A percentile compares a stretch with the other conserved stretches of the same genome.
phyloP scores from a whole-genome alignment of 306 rosid species.

The Prunus mongolica region DNA sequence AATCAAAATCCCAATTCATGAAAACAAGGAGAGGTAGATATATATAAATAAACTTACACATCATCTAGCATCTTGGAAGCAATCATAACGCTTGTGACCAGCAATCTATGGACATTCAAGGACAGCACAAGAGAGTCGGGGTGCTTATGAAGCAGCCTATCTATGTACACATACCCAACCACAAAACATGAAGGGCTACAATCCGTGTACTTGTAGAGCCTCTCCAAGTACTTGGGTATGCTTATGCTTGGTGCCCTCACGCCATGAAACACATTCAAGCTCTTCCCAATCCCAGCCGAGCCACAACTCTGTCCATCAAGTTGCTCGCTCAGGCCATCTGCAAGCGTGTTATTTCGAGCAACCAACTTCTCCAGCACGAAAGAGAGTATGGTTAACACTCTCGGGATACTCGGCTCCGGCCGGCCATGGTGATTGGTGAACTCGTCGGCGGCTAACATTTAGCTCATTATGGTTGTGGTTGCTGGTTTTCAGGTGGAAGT shows the following conservation, averaged over 20 bases:
- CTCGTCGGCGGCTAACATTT: slow-evolving; percentile 53
- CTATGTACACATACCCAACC: slow-evolving; percentile 83
- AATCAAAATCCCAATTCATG: not conserved
- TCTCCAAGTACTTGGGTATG: slow-evolving; percentile 87
- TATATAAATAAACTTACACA: slow-evolving; percentile 49
- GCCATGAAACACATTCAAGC: slow-evolving; percentile 71
- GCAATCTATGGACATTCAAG: slow-evolving; percentile 77
- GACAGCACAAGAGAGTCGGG: slow-evolving; percentile 81
- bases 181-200: slow-evolving; percentile 96
- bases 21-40: not conserved
- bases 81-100: slow-evolving; percentile 73
- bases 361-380: slow-evolving; percentile 64
- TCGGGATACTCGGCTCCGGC: slow-evolving; percentile 54
- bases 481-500: slow-evolving; percentile 11
- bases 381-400: slow-evolving; percentile 65
- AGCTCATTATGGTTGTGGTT: slow-evolving; percentile 30
- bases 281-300: slow-evolving; percentile 41
- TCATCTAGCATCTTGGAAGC: slow-evolving; percentile 97
- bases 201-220: slow-evolving; percentile 77
- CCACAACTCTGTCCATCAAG: slow-evolving; percentile 27
- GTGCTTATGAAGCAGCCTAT: slow-evolving; percentile 65
- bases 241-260: slow-evolving; percentile 79
- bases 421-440: slow-evolving; percentile 32
- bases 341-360: slow-evolving; percentile 55
- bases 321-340: slow-evolving; percentile 36